Evolutionary conservation across 148 eudicot genomes (phyloP).

Genomic region (Beta vulgaris): DNA sequence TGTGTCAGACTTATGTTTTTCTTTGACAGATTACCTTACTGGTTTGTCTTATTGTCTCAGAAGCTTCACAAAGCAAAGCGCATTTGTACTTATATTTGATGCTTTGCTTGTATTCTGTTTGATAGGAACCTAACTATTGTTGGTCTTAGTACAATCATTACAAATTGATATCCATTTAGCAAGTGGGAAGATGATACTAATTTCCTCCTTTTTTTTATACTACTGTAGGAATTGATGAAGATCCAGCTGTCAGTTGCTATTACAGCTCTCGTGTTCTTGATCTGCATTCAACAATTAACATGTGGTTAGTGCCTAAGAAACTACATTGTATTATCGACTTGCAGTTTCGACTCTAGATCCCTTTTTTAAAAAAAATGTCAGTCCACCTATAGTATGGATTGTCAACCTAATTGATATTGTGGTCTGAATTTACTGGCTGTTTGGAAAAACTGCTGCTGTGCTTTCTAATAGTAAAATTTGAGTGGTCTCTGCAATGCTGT

Average conservation of each 20-base stretch:
- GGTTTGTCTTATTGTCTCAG: slow-evolving; percentile 16
- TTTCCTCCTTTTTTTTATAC: neutral
- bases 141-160: neutral
- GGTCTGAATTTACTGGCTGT: neutral
- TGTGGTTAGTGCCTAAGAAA: slow-evolving; percentile 55
- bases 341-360: neutral
- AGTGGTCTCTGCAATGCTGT: neutral
- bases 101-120: slow-evolving; percentile 20
- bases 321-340: neutral
- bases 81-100: slow-evolving; percentile 10
- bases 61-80: slow-evolving; percentile 18
- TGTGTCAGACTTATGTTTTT: neutral
- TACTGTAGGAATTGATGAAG: slow-evolving; percentile 44
- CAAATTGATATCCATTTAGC: neutral
- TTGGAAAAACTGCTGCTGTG: neutral
- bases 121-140: neutral
- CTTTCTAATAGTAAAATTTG: neutral
- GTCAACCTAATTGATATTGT: neutral
- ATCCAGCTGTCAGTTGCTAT: slow-evolving; percentile 37
- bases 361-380: neutral
- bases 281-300: slow-evolving; percentile 37
- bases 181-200: neutral
- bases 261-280: slow-evolving; percentile 40
- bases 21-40: neutral
- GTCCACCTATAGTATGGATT: neutral